phyloP scores from a whole-genome alignment of 768 basidiomycete species.

The Amanita thiersii region DNA sequence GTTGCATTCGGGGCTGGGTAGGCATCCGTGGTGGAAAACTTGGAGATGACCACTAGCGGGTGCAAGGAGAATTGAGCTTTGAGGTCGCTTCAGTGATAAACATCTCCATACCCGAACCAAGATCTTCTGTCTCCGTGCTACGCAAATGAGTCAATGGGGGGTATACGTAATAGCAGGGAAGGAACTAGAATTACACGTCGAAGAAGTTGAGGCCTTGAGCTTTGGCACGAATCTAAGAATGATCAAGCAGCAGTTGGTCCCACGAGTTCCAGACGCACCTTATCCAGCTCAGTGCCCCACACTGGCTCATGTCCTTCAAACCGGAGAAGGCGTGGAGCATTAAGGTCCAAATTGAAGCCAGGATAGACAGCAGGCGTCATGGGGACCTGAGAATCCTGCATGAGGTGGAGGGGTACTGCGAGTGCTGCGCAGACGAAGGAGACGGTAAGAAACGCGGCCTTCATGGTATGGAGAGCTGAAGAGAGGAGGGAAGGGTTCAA shows the following conservation, averaged over 20 bases:
- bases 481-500: background rate
- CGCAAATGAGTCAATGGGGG: slow-evolving; percentile 4
- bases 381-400: slow-evolving; percentile 27
- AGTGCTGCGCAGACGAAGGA: slow-evolving; percentile 33
- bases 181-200: slow-evolving; percentile 54
- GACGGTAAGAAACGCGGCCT: slow-evolving; percentile 35
- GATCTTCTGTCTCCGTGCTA: slow-evolving; percentile 70
- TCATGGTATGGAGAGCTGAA: slow-evolving; percentile 29
- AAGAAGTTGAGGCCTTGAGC: slow-evolving; percentile 77
- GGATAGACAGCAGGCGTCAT: slow-evolving; percentile 31
- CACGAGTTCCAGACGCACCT: slow-evolving; percentile 35
- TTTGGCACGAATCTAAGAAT: slow-evolving; percentile 63
- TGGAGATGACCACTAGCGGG: slow-evolving; percentile 8
- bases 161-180: background rate
- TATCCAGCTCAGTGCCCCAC: slow-evolving; percentile 87
- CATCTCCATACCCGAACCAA: slow-evolving; percentile 35
- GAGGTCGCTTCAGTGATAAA: slow-evolving; percentile 26
- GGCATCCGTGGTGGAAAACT: slow-evolving; percentile 17
- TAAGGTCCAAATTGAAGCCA: slow-evolving; percentile 68
- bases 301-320: slow-evolving; percentile 61
- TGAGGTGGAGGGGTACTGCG: slow-evolving; percentile 27
- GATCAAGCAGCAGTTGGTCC: slow-evolving; percentile 1
- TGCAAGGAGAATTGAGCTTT: slow-evolving; percentile 25
- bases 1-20: slow-evolving; percentile 57
- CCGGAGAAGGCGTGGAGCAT: slow-evolving; percentile 67